Evolutionary conservation across 164 flowering plant species (phyloP).

Genomic region (Sedum album): DNA sequence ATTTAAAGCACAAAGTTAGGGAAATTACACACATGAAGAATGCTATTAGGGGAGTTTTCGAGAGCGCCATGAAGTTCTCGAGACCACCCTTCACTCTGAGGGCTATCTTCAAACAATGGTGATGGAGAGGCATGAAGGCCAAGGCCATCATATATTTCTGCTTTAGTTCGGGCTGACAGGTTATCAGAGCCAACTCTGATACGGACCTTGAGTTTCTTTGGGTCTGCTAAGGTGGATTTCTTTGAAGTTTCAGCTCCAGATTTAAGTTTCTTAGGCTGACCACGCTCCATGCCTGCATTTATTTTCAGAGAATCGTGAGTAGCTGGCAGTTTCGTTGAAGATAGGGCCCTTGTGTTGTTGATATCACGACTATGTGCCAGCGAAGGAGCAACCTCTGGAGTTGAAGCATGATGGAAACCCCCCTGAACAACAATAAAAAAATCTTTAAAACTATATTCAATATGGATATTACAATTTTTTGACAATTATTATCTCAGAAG

Average conservation of each 20-base stretch:
- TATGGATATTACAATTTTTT: no score
- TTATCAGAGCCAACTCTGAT: slow-evolving; percentile 35
- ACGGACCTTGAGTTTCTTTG: slow-evolving; percentile 31
- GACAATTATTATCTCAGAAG: no score
- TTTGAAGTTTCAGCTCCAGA: slow-evolving; percentile 14
- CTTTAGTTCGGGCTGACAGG: slow-evolving; percentile 16
- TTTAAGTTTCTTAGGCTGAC: slow-evolving; percentile 16
- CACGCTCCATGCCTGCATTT: slow-evolving; percentile 19
- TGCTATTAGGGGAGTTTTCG: slow-evolving; percentile 44
- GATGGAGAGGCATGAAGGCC: slow-evolving; percentile 72
- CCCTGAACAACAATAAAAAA: slow-evolving; percentile 16
- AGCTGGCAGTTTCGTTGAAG: slow-evolving; percentile 16
- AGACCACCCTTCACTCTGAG: slow-evolving; percentile 30
- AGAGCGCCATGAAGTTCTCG: slow-evolving; percentile 21
- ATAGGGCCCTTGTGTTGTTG: slow-evolving; percentile 12
- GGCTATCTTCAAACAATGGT: slow-evolving; percentile 48
- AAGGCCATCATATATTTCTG: slow-evolving; percentile 52
- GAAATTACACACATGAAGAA: slow-evolving; percentile 47
- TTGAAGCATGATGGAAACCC: slow-evolving; percentile 23
- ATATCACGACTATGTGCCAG: slow-evolving; percentile 21
- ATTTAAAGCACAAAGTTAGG: background rate
- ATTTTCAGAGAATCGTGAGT: slow-evolving; percentile 21
- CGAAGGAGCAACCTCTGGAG: slow-evolving; percentile 20
- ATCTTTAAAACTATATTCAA: background rate
- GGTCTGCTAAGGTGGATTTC: slow-evolving; percentile 17